Evolutionary conservation across 257 asterid genomes (phyloP), one percentile per base, ranked within the genome.

Genomic region (Striga asiatica): DNA sequence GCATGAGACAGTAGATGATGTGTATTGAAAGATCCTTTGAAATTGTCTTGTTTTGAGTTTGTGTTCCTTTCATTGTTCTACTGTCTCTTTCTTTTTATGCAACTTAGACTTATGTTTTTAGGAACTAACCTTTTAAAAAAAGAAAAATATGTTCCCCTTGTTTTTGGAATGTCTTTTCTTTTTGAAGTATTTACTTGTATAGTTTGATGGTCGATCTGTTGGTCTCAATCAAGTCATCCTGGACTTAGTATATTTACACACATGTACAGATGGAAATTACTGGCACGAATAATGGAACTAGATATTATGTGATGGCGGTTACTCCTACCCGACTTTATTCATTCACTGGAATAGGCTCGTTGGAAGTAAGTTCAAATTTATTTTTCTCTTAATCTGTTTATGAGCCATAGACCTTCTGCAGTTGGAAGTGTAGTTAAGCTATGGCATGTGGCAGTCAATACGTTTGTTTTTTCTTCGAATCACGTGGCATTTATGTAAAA

Each of bases 251-350:
- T 35, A 29, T 38, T 58, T 25, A 14, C 24, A 32, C 50, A 54
- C 37, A 42, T 66, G 61, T 75, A 73, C 77, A 92, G 98, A 87
- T 92, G 97, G 97, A 92, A 82, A 92, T 89, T 65, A 71, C 94
- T 24, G 60, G 54, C 68, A 72, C 62, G 62, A 70, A 56, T 54
- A 74, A 68, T 66, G 97, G 89, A 67, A 81, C 72, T 55, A 76
- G 89, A 73, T 87, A 80, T 69, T 87, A 84, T 42, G 88, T 87
- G 75, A 91, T 91, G 98, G 98, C 95, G 39, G 98, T 92, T 66
- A 92, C 98, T 65, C 97, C 98, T 45, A 92, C 95, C 24, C 74
- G 98, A 45, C 95, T 92, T 66, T 92, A 92, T 76, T 84, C 98
- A 50, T 92, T 82, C 75, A 87, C 97, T 14, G 98, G 98, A 66